A percentile compares a stretch with the other conserved stretches of the same genome.
phyloP scores from a whole-genome alignment of 805 yeast genomes.

The Starmerella geochares region DNA sequence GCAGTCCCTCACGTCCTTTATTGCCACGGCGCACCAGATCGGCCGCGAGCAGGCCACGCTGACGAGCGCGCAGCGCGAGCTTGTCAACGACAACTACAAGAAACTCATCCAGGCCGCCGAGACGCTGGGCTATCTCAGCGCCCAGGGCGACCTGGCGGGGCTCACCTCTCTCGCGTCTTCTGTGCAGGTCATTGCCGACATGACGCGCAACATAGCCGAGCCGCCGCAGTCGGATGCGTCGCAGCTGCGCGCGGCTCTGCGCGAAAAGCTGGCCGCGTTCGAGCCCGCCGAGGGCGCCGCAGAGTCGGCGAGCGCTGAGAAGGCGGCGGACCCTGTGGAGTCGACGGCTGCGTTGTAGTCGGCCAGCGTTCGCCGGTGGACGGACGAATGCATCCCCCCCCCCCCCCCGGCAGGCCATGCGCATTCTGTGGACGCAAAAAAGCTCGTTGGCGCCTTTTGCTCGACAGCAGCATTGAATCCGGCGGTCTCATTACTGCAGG shows the following conservation, averaged over 20 bases:
- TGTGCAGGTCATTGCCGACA: slow-evolving; percentile 15
- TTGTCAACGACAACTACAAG: slow-evolving; percentile 34
- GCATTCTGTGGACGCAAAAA: too few species aligned
- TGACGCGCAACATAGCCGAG: slow-evolving; percentile 3
- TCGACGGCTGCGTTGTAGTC: too few species aligned
- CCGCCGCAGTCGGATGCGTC: neutral
- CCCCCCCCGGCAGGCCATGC: too few species aligned
- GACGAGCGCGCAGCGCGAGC: slow-evolving; percentile 33
- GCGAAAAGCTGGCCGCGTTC: neutral
- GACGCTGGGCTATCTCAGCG: slow-evolving; percentile 27
- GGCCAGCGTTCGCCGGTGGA: too few species aligned
- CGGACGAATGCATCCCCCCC: too few species aligned
- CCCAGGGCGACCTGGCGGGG: slow-evolving; percentile 23
- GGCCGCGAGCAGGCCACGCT: slow-evolving; percentile 28
- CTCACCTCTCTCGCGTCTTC: slow-evolving; percentile 14
- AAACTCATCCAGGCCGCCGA: slow-evolving; percentile 32
- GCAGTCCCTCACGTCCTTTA: slow-evolving; percentile 24
- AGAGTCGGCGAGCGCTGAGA: too few species aligned
- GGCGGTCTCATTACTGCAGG: too few species aligned
- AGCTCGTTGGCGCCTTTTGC: too few species aligned
- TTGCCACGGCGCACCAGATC: slow-evolving; percentile 27
- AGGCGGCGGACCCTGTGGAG: too few species aligned
- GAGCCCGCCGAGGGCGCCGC: neutral
- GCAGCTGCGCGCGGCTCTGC: slow-evolving; percentile 1
- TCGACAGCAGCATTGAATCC: too few species aligned